Base-by-base conservation (phyloP, 106 monocot genomes). In the Dactylorhiza incarnata region DNA sequence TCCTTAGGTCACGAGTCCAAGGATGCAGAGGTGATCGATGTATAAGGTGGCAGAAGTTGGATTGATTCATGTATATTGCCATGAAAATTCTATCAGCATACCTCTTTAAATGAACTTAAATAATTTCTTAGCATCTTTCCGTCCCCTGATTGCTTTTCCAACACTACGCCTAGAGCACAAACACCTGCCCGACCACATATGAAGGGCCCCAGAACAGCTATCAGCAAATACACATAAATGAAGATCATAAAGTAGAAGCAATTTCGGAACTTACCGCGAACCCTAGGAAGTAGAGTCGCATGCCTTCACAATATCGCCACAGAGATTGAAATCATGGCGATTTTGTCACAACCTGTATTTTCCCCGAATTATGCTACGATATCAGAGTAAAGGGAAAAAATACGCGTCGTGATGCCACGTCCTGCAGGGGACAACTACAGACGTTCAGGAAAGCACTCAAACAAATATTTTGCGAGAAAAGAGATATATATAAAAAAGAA, bases 121-220 rank as follows among this genome's bases (percentile, higher is more conserved):
- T 90, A 93, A 61, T 87, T 80, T 29, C 77, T 74, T 10, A 85
- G 56, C 78, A 85, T 17, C 49, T 20, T 67, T 75, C 88, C 83
- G 51, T 95, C 92, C 63, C 86, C 74, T 26, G 70, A 63, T 49
- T 83, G 75, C 69, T 86, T 90, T 0, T 92, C 92, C 16, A 83
- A 86, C 5, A 87, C 88, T 8, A 92, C 92, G 10, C 95, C 95
- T 15, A 95, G 73, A 73, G 95, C 95, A 23, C 90, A 90, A n/a
- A 90, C 88, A 20, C 95, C 95, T 9, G 92, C 92, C 45, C 90
- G 61, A 22, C 92, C 92, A 69, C 88, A 88, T 50, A 93, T 87
- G 71, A 95, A 95, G 19, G 73, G 66, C 48, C n/a, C 46, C 54
- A 59, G 29, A 51, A 54, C 37, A 9, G 23, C 26, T 46, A 72